These are phyloP conservation scores for Globisporangium emineosum DNA, from an alignment of 352 stramenopile genomes.

Conservation along the genomic window DNA sequence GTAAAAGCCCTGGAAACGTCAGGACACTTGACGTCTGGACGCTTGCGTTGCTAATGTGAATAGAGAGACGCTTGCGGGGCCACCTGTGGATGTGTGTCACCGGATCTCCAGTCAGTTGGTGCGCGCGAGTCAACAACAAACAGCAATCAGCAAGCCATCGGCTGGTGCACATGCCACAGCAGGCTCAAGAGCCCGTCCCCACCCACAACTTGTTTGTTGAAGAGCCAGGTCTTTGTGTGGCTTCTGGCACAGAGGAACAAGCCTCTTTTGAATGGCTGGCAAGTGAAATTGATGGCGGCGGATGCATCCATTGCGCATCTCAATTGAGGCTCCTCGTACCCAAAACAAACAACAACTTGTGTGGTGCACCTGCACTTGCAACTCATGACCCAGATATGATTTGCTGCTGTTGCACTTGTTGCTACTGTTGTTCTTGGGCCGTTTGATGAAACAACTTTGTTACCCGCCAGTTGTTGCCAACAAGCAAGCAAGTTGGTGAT, in stretches of 20 bases:
- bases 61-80: background rate
- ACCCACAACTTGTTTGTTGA: background rate
- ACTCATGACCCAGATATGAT: background rate
- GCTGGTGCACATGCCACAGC: no score
- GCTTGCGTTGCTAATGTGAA: background rate
- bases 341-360: background rate
- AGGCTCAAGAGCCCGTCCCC: background rate
- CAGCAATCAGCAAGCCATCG: background rate
- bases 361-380: background rate
- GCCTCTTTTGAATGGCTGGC: background rate
- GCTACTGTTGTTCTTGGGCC: background rate
- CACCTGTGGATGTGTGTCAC: no score
- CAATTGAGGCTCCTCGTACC: background rate
- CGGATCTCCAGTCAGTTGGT: background rate
- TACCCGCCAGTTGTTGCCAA: no score
- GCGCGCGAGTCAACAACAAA: background rate
- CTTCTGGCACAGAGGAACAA: background rate
- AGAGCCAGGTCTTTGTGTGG: background rate
- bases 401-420: background rate
- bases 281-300: background rate
- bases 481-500: background rate
- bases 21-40: background rate
- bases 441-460: background rate
- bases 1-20: background rate
- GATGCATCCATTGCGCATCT: background rate